Percentiles rank a stretch among this genome's conserved stretches.
Evolutionary conservation across 495 filamentous ascomycete species (phyloP).

Genomic region (Aspergillus bertholletiae): DNA sequence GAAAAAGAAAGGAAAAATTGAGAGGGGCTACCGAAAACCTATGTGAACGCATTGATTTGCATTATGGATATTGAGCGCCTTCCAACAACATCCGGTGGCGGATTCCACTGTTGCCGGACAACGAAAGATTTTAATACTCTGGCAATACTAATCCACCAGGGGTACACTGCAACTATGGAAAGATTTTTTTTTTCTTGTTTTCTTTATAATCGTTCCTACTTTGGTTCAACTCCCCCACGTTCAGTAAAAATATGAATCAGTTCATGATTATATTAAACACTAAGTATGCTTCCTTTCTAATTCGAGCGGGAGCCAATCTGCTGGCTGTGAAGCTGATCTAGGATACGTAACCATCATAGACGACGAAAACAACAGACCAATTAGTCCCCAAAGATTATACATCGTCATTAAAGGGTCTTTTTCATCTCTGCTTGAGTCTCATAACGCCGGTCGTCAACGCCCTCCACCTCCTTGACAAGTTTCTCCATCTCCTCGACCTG

Average conservation of each 20-base stretch:
- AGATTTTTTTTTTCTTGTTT: too few relatives aligned
- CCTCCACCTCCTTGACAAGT: conserved; percentile 72
- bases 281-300: background rate
- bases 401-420: background rate
- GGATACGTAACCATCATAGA: background rate
- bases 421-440: background rate
- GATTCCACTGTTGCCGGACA: background rate
- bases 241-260: too few relatives aligned
- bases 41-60: background rate
- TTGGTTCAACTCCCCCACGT: too few relatives aligned
- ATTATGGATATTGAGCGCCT: background rate
- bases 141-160: background rate
- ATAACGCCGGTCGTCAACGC: conserved; percentile 61
- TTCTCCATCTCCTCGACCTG: conserved; percentile 75
- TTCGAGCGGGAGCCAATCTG: background rate
- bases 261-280: background rate
- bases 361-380: background rate
- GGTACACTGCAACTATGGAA: too few relatives aligned
- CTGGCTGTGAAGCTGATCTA: background rate
- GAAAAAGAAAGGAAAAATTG: background rate
- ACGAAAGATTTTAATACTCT: background rate
- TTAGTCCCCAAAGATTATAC: background rate
- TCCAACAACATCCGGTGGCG: background rate
- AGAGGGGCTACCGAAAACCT: background rate
- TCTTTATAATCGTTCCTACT: too few relatives aligned